phyloP scores from a whole-genome alignment of 2,329 filamentous ascomycete species.

The Claviceps pusilla region DNA sequence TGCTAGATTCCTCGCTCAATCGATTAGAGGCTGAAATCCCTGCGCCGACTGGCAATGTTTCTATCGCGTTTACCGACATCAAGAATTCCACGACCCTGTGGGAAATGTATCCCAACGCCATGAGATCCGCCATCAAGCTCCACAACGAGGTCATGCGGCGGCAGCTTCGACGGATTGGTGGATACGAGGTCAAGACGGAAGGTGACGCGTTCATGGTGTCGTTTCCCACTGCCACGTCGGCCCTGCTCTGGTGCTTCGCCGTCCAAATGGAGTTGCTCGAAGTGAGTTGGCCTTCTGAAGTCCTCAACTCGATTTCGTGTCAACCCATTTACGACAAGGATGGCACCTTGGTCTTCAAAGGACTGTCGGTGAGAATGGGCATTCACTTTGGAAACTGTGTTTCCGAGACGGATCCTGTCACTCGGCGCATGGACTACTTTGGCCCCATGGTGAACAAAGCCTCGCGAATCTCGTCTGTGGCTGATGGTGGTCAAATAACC shows the following conservation, averaged over 20 bases:
- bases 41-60: conserved; percentile 76
- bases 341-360: conserved; percentile 79
- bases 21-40: conserved; percentile 82
- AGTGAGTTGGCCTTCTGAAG: conserved; percentile 84
- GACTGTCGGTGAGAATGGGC: conserved; percentile 91
- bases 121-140: conserved; percentile 91
- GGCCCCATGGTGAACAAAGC: conserved; percentile 98
- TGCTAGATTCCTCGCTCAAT: conserved; percentile 75
- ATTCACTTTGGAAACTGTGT: conserved; percentile 92
- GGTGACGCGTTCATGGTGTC: conserved; percentile 99
- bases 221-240: conserved; percentile 89
- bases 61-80: conserved; percentile 96
- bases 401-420: conserved; percentile 90
- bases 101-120: conserved; percentile 89
- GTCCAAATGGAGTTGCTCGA: conserved; percentile 80
- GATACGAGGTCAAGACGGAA: conserved; percentile 99
- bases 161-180: conserved; percentile 82
- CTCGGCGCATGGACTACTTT: conserved; percentile 97
- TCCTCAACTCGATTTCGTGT: conserved; percentile 72
- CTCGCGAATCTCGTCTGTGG: conserved; percentile 81
- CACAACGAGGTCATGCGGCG: conserved; percentile 96
- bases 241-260: conserved; percentile 89
- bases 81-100: conserved; percentile 94
- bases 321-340: conserved; percentile 72
- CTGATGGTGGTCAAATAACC: conserved; percentile 91